Evolutionary conservation across 768 basidiomycete species (phyloP).

Genomic region (Rhodosporidiobolus sp.): DNA sequence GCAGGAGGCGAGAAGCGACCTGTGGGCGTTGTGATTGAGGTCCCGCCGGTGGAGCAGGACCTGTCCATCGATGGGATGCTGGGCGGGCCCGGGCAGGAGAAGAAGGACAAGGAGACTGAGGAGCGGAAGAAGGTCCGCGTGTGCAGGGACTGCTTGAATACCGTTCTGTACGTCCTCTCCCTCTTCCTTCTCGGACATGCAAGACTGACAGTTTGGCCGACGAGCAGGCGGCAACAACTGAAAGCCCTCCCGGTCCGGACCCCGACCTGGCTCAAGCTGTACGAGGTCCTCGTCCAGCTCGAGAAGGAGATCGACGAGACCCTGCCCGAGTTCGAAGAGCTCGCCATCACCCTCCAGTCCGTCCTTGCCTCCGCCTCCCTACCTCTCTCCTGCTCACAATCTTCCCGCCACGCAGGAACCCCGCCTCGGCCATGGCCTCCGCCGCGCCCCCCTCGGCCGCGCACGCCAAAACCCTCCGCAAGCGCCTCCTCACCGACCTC

Average conservation of each 20-base stretch:
- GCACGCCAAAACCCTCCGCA: slow-evolving; percentile 68
- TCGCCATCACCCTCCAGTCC: slow-evolving; percentile 68
- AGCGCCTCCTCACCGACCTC: slow-evolving; percentile 78
- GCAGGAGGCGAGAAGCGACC: background rate
- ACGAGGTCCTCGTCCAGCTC: slow-evolving; percentile 69
- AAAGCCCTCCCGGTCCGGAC: slow-evolving; percentile 60
- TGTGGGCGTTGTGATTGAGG: slow-evolving; percentile 19
- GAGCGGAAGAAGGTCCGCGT: slow-evolving; percentile 84
- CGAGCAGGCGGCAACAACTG: slow-evolving; percentile 68
- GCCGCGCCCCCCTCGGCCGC: slow-evolving; percentile 41
- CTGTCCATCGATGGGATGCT: slow-evolving; percentile 12
- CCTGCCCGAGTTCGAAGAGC: slow-evolving; percentile 83
- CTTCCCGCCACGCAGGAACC: slow-evolving; percentile 42
- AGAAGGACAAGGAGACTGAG: slow-evolving; percentile 77
- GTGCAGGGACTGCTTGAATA: slow-evolving; percentile 76
- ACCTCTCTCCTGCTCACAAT: background rate
- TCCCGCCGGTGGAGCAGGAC: slow-evolving; percentile 49
- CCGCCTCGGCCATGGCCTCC: slow-evolving; percentile 49
- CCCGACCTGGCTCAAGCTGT: slow-evolving; percentile 65
- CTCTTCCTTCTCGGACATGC: background rate
- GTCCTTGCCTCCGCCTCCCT: slow-evolving; percentile 43
- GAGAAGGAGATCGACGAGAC: slow-evolving; percentile 87
- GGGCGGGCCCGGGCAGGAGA: slow-evolving; percentile 65
- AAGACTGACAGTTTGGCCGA: background rate
- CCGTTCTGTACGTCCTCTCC: slow-evolving; percentile 65